Percentiles rank a stretch among this genome's conserved stretches.
Evolutionary conservation across 2,329 filamentous ascomycete genomes (phyloP).

Genomic region (Pestalotiopsis sp.): DNA sequence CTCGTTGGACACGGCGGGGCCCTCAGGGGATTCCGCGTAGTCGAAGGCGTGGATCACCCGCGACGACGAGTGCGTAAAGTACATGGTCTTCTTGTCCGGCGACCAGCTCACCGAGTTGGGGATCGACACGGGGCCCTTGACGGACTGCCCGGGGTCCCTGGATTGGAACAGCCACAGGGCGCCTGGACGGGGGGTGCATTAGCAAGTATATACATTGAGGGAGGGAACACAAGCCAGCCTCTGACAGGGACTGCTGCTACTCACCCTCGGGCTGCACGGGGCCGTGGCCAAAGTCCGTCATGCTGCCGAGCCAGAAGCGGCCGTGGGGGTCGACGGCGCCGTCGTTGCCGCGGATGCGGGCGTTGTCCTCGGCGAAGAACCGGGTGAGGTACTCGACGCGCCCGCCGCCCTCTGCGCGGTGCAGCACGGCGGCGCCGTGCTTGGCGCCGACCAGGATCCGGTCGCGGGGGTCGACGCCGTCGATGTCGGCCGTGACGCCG

Average conservation of each 20-base stretch:
- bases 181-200: constrained; percentile 47
- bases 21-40: constrained; percentile 58
- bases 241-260: constrained; percentile 23
- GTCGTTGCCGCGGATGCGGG: constrained; percentile 74
- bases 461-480: constrained; percentile 60
- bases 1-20: constrained; percentile 67
- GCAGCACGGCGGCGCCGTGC: constrained; percentile 77
- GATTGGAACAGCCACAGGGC: constrained; percentile 73
- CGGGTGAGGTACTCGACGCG: constrained; percentile 55
- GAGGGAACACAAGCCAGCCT: constrained; percentile 9
- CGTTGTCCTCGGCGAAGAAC: constrained; percentile 45
- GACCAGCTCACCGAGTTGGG: constrained; percentile 89
- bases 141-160: constrained; percentile 60
- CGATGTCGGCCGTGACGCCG: constrained; percentile 79
- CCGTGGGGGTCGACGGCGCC: constrained; percentile 80
- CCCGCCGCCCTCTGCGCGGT: constrained; percentile 48
- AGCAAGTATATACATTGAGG: background rate
- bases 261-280: constrained; percentile 63
- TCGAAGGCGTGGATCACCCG: constrained; percentile 74
- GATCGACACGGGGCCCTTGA: constrained; percentile 67
- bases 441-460: constrained; percentile 80
- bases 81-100: constrained; percentile 71
- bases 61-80: constrained; percentile 78
- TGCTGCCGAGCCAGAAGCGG: constrained; percentile 82
- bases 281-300: constrained; percentile 72